Evolutionary conservation across 2,329 filamentous ascomycete genomes (phyloP), one percentile per base, ranked within the genome.

Genomic region (Chalara sp.): DNA sequence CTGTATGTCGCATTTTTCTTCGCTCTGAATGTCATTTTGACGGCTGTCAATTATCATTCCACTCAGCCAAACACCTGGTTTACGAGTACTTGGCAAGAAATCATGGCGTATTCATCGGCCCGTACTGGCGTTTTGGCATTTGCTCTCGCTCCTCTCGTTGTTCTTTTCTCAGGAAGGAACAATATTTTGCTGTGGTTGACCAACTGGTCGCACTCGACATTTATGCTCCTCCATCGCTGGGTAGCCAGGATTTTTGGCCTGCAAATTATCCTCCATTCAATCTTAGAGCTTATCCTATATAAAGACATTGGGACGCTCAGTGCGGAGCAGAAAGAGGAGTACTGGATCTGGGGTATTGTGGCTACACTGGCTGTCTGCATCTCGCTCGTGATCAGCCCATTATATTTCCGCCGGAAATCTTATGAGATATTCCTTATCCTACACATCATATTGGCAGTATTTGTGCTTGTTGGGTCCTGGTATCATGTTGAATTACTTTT

Each of bases 161-260:
- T 54, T 30, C 44, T 56, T 29, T 56, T 54, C 43, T 46, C 44
- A 2, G 41, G 49, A 4, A 30, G 56, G 5, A 58, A 58, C 33
- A 58, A 56, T 21, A 28, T 55, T 40, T 32, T 58, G 6, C 50
- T 58, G 21, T 46, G 28, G n/a, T 21, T 53, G 3, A 54, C 51
- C 1, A 50, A 49, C 30, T 78, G 75, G 75, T 70, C 66, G 0
- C 70, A 75, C 53, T 67, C 68, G 0, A 78, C 76, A 0, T 77
- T 68, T 47, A 52, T 77, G 3, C 59, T 77, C 0, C 62, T 77
- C 0, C 75, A 78, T 55, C 67, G 74, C 8, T 77, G 72, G 72
- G 60, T 75, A 1, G 75, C 73, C 1, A 61, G 67, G 30, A 62
- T 78, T 6, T 70, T 65, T 31, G 66, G 67, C 1, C 43, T 77